Evolutionary conservation across 352 stramenopile genomes (phyloP).

Genomic region (Phytopythium kandeliae): DNA sequence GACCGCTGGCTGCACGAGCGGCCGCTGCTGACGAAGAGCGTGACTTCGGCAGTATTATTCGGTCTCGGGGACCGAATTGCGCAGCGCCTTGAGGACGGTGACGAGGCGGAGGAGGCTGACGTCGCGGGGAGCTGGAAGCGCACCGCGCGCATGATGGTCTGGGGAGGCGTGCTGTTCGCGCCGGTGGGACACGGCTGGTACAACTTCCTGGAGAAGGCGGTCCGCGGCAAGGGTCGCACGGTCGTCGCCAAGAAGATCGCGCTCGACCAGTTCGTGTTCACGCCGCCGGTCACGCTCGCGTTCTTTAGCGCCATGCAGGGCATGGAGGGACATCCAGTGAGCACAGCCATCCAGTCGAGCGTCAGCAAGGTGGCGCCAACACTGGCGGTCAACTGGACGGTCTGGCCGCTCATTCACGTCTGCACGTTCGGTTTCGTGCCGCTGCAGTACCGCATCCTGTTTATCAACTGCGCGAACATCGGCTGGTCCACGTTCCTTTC

Average conservation of each 20-base stretch:
- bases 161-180: constrained; percentile 83
- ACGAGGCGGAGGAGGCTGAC: not conserved
- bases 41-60: constrained; percentile 66
- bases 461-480: constrained; percentile 37
- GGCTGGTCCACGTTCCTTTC: constrained; percentile 44
- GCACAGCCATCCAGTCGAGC: constrained; percentile 16
- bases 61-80: constrained; percentile 36
- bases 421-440: constrained; percentile 39
- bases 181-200: constrained; percentile 90
- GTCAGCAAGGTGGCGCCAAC: constrained; percentile 26
- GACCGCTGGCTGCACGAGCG: constrained; percentile 37
- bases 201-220: constrained; percentile 64
- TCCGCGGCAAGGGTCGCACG: constrained; percentile 17
- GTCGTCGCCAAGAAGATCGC: constrained; percentile 31
- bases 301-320: constrained; percentile 34
- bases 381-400: constrained; percentile 32
- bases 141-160: constrained; percentile 72
- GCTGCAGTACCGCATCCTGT: constrained; percentile 40
- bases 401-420: constrained; percentile 39
- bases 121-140: constrained; percentile 17
- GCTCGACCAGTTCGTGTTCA: constrained; percentile 30
- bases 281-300: constrained; percentile 19
- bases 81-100: not conserved
- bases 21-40: constrained; percentile 63
- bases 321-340: constrained; percentile 19